Evolutionary conservation across 2,329 filamentous ascomycete species (phyloP), one percentile per base, ranked within the genome.

Genomic region (Exophiala phaeomuriformis): DNA sequence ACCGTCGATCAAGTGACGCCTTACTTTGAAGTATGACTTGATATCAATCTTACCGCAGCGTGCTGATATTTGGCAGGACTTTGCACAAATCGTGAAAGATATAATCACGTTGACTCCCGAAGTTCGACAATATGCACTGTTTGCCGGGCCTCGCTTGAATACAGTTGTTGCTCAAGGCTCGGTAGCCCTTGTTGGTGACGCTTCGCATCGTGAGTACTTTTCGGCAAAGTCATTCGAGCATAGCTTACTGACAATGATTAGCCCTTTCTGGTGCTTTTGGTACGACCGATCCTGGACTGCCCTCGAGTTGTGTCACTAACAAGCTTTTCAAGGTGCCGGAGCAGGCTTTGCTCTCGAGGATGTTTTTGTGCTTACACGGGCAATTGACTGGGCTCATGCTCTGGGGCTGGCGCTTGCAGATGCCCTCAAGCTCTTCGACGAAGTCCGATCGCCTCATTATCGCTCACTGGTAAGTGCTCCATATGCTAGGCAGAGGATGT

Each of bases 321-420:
- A n/a, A 37, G 35, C 35, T 8, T 37, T 8, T 37, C n/a, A 7
- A 41, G 39, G 39, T 41, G 39, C 39, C 19, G 53, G 53, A 7
- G 53, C 53, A n/a, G 53, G 53, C 0, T 56, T 56, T 31, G 53
- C 53, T 33, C 53, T 56, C 4, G 50, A 56, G 35, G 53, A 56
- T 36, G 47, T 43, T 40, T 56, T 49, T 27, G 37, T 46, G 9
- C 42, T 56, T 33, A 40, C 37, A 8, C 43, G 48, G 36, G 30
- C 50, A 30, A 30, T 56, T 8, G 28, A 31, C 31, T 56, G 50
- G 53, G 53, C 50, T 10, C 50, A 56, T 19, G 37, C 10, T 7
- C 39, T 33, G 27, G 42, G 42, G 30, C 8, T 32, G 42, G 30
- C 27, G 10, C 27, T 29, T 10, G 42, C 10, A 29, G 42, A 10